A percentile compares a stretch with the other conserved stretches of the same genome.
Conservation (phyloP, 2,329 filamentous ascomycete species). For the Penicillium sp. region DNA sequence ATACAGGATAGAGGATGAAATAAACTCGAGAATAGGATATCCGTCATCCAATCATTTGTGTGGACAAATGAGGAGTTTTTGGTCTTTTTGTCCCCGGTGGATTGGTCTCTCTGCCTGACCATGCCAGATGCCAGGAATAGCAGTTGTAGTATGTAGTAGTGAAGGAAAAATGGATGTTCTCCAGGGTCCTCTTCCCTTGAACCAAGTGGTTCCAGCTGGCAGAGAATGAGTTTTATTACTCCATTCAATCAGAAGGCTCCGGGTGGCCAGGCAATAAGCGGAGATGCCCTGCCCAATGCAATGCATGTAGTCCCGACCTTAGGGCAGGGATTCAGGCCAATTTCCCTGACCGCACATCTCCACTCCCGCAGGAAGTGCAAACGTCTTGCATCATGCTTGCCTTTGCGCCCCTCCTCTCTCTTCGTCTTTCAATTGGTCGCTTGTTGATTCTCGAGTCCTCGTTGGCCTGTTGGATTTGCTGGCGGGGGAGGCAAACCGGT, state of each 20-base stretch:
- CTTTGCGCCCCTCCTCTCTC: background rate
- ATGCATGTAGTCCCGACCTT: conserved; percentile 24
- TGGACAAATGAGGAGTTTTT: background rate
- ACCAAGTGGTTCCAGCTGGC: background rate
- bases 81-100: background rate
- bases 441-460: background rate
- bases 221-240: background rate
- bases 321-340: conserved; percentile 18
- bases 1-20: background rate
- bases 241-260: conserved; percentile 9
- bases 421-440: background rate
- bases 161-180: background rate
- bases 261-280: conserved; percentile 11
- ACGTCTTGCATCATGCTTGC: conserved; percentile 12
- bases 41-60: background rate
- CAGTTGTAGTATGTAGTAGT: background rate
- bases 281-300: conserved; percentile 19
- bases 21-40: background rate
- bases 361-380: conserved; percentile 20
- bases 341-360: conserved; percentile 9
- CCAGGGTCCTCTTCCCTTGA: background rate
- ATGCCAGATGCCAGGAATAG: background rate
- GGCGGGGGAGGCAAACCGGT: background rate
- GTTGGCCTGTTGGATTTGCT: background rate
- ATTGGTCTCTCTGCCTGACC: background rate